Evolutionary conservation across 2,329 filamentous ascomycete genomes (phyloP), one percentile per base, ranked within the genome.

Genomic region (Lachnum nothofagi): DNA sequence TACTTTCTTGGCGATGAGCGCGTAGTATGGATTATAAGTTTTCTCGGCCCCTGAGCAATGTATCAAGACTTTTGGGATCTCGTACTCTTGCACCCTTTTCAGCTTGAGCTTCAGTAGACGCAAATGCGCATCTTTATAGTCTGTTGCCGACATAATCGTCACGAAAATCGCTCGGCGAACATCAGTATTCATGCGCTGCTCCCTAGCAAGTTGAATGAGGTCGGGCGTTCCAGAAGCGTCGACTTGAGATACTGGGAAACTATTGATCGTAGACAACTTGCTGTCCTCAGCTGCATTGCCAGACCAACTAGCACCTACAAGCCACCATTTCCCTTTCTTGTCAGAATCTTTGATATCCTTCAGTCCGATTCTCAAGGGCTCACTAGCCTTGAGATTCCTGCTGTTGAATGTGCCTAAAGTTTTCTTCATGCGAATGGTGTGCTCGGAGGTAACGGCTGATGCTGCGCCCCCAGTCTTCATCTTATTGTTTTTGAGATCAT

Each of bases 291-390:
- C 42, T 3, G 29, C 34, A 41, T 62, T 59, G 65, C 77, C 79
- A 3, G 77, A 72, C 80, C 91, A 96, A 67, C 90, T 95, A n/a
- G 93, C 91, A 44, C 93, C 93, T 4, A 97, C 88, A 17, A 97
- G 80, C 93, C 93, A 98, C 93, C 93, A 98, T 71, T 95, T 96
- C 1, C 93, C 93, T 64, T 85, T 87, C 64, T 86, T 91, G 34
- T 91, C 86, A 0, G 85, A 85, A 53, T 91, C 81, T 54, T 82
- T 82, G 44, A 98, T 88, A 62, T 98, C 93, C 31, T 78, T 75
- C 3, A 96, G 75, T 9, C 86, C 83, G 49, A 96, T 83, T 7
- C 88, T 82, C 51, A 98, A 76, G 3, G 93, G 89, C 52, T 94
- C 88, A 3, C 80, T 85, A 6, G 85, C 83, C 56, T 88, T 89